Evolutionary conservation across 257 asterid genomes (phyloP).

Genomic region (Eucommia ulmoides): DNA sequence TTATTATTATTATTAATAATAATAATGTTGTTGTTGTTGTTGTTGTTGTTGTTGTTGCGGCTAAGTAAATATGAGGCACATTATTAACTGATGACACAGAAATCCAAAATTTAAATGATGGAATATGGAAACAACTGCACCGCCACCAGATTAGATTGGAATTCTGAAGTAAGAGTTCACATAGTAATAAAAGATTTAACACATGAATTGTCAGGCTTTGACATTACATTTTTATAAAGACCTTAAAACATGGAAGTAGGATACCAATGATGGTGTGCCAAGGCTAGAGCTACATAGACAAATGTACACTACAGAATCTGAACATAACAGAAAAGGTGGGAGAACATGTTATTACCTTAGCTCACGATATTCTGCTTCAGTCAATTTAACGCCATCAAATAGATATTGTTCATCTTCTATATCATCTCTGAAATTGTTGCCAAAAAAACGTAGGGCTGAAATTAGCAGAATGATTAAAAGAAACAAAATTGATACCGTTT

Average conservation of each 20-base stretch:
- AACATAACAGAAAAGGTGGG: background rate
- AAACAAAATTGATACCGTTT: no score
- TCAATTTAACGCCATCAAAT: slow-evolving; percentile 65
- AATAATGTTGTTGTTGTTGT: no score
- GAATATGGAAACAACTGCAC: background rate
- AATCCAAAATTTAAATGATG: background rate
- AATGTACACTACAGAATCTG: background rate
- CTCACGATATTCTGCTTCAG: slow-evolving; percentile 61
- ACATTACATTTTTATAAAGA: no score
- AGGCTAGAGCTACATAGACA: background rate
- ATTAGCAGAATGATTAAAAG: no score
- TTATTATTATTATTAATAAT: no score
- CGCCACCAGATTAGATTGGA: background rate
- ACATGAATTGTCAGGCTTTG: no score
- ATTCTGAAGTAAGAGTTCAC: background rate
- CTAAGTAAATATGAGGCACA: background rate
- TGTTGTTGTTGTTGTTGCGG: no score
- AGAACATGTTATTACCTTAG: slow-evolving; percentile 32
- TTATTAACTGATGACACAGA: background rate
- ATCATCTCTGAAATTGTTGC: slow-evolving; percentile 62
- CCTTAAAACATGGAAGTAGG: no score
- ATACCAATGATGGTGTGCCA: background rate
- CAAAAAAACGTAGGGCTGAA: slow-evolving; percentile 10
- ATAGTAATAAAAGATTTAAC: background rate
- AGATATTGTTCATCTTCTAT: slow-evolving; percentile 84